phyloP scores from a whole-genome alignment of 495 filamentous ascomycete species.

The Penicillium samsonianum region DNA sequence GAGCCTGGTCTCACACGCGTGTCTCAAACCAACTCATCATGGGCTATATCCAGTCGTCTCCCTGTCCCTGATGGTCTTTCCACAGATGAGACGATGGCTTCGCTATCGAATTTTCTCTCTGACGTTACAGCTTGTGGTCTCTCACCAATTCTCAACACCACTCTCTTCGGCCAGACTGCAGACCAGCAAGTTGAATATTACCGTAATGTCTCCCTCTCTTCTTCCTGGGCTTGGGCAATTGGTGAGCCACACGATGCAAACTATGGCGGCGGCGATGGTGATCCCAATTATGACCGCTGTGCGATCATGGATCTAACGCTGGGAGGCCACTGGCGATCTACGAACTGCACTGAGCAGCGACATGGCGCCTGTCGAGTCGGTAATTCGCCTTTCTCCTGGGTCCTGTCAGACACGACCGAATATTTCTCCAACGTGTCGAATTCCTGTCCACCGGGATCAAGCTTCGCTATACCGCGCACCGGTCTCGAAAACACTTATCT shows the following conservation, averaged over 20 bases:
- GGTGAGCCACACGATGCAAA: constrained; percentile 52
- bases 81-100: constrained; percentile 34
- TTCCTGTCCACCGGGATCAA: constrained; percentile 41
- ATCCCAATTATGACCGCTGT: constrained; percentile 46
- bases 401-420: constrained; percentile 39
- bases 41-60: constrained; percentile 47
- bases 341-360: constrained; percentile 52
- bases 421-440: constrained; percentile 40
- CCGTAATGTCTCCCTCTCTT: constrained; percentile 48
- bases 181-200: constrained; percentile 48
- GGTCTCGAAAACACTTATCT: constrained; percentile 64
- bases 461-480: constrained; percentile 57
- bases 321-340: constrained; percentile 55
- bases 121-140: constrained; percentile 59
- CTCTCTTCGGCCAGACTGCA: constrained; percentile 55
- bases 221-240: constrained; percentile 61
- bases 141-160: constrained; percentile 56
- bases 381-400: constrained; percentile 56
- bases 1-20: constrained; percentile 36
- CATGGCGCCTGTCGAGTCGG: constrained; percentile 56
- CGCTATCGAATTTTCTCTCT: constrained; percentile 32
- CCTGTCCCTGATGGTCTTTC: constrained; percentile 32
- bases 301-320: constrained; percentile 50
- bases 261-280: constrained; percentile 23
- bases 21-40: constrained; percentile 56